These are phyloP conservation scores for Naganishia albida DNA, from an alignment of 1,284 basidiomycete species.

Conservation along the genomic window DNA sequence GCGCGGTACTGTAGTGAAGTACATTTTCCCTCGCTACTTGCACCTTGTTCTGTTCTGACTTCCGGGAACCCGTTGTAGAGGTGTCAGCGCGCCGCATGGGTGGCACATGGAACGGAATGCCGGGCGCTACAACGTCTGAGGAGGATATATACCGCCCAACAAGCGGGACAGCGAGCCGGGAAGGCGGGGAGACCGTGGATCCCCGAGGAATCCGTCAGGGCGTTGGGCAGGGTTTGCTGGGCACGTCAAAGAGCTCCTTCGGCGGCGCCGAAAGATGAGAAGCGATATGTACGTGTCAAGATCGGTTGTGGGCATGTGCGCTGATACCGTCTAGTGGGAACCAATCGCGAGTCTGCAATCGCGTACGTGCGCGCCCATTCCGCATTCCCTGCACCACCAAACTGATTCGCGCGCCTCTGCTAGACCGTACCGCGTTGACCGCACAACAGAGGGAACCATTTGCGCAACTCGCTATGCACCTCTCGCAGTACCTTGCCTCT, in stretches of 20 bases:
- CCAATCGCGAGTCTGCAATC: conserved; percentile 72
- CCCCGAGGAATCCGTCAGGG: conserved; percentile 72
- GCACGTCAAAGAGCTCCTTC: conserved; percentile 61
- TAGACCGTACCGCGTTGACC: conserved; percentile 14
- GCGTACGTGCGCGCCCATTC: conserved; percentile 60
- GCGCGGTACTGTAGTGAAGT: conserved; percentile 74
- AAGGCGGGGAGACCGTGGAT: conserved; percentile 51
- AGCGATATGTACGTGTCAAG: conserved; percentile 38
- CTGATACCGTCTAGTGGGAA: conserved; percentile 58
- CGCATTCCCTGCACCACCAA: background rate
- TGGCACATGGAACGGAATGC: conserved; percentile 74
- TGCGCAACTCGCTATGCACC: conserved; percentile 44
- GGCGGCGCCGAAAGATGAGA: conserved; percentile 59
- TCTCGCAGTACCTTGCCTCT: conserved; percentile 46
- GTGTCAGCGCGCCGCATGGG: conserved; percentile 79
- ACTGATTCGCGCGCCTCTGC: too few relatives aligned
- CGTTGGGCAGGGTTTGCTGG: conserved; percentile 75
- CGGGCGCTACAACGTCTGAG: conserved; percentile 62
- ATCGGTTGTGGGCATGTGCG: conserved; percentile 10
- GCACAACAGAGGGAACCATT: conserved; percentile 42
- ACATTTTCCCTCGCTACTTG: conserved; percentile 34
- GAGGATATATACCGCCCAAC: conserved; percentile 56
- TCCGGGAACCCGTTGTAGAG: conserved; percentile 53
- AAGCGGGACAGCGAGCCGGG: conserved; percentile 3
- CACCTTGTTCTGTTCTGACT: background rate